Conservation (phyloP, 2,329 filamentous ascomycete species). For the Colletotrichum musicola region DNA sequence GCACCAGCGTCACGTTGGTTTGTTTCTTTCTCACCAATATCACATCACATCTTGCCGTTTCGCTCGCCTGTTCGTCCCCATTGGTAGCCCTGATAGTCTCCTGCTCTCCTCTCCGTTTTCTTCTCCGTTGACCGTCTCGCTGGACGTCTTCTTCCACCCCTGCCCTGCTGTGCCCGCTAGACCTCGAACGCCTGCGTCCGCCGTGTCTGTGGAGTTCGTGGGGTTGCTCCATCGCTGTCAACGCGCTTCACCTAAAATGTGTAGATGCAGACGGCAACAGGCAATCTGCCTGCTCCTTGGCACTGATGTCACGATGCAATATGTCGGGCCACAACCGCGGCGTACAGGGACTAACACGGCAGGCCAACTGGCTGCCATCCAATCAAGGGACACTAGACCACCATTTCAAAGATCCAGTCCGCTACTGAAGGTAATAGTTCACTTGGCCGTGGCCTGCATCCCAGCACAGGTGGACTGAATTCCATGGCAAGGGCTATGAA, state of each 20-base stretch:
- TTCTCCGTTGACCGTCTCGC: background rate
- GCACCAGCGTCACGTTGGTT: no score
- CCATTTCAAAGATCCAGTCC: no score
- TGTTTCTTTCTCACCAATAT: no score
- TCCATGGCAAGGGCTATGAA: conserved; percentile 1
- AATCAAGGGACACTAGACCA: background rate
- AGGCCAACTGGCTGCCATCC: background rate
- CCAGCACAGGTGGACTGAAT: conserved; percentile 4
- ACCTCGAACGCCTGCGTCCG: background rate
- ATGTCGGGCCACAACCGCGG: background rate
- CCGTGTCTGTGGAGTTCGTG: background rate
- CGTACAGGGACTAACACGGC: background rate
- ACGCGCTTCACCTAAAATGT: background rate
- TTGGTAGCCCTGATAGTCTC: no score
- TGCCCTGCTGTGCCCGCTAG: background rate
- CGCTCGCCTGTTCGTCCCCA: no score
- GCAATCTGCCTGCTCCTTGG: conserved; percentile 16
- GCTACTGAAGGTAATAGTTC: no score
- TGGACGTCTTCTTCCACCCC: background rate
- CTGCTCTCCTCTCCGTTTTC: no score
- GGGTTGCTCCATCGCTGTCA: no score
- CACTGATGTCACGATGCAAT: conserved; percentile 29
- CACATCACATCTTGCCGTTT: no score
- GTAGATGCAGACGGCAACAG: background rate
- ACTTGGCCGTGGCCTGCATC: background rate